phyloP scores from a whole-genome alignment of 78 protist species.

The Tieghemostelium lacteum region DNA sequence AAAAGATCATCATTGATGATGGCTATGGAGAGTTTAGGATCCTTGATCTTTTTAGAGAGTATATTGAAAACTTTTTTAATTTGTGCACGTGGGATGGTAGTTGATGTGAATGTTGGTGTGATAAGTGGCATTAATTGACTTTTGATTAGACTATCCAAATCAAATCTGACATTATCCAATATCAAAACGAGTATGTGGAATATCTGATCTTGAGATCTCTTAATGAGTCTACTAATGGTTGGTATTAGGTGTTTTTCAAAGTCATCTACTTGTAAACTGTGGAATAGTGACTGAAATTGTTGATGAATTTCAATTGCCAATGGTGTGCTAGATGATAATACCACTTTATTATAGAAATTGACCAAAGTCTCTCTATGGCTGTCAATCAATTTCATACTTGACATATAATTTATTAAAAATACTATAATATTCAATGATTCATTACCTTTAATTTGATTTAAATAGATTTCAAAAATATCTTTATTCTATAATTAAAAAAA shows the following conservation, averaged over 20 bases:
- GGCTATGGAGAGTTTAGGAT: conserved; percentile 1
- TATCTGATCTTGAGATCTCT: conserved; percentile 63
- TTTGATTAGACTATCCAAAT: conserved; percentile 26
- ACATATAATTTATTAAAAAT: background rate
- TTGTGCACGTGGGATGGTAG: background rate
- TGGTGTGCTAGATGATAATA: conserved; percentile 9
- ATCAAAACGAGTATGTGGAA: background rate
- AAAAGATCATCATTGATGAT: conserved; percentile 19
- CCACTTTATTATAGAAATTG: conserved; percentile 33
- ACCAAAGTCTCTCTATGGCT: background rate
- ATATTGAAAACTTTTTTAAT: conserved; percentile 6
- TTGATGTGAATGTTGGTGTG: conserved; percentile 7
- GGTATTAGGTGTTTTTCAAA: conserved; percentile 15
- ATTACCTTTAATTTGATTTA: conserved; percentile 5
- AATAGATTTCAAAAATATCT: background rate
- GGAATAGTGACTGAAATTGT: conserved; percentile 15
- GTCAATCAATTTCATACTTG: background rate
- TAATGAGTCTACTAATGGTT: conserved; percentile 40
- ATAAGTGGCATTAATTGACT: conserved; percentile 33
- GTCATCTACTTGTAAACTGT: conserved; percentile 26
- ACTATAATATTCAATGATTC: background rate
- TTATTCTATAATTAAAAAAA: conserved; percentile 14
- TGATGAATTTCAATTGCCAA: conserved; percentile 30
- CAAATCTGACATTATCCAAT: conserved; percentile 25
- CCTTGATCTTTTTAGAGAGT: conserved; percentile 4